Evolutionary conservation across 257 asterid genomes (phyloP).

Genomic region (Solanum clarkiae): DNA sequence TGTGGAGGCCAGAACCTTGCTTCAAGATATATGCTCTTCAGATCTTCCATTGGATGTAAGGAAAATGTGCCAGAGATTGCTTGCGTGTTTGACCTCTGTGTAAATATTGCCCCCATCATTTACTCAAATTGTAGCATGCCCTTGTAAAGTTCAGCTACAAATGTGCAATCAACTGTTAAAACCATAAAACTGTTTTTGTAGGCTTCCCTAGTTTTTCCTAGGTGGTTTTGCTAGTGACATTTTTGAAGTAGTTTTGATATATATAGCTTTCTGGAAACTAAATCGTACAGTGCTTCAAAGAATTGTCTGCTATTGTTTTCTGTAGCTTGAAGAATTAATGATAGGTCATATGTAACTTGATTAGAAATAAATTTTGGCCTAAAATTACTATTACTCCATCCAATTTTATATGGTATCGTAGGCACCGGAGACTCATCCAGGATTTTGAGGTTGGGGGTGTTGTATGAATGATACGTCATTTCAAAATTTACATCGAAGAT

Average conservation of each 20-base stretch:
- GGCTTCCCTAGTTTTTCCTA: background rate
- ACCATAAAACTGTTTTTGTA: background rate
- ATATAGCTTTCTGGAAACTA: background rate
- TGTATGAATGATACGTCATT: no score
- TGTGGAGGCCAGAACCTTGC: slow-evolving; percentile 46
- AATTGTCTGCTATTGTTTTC: background rate
- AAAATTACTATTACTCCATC: no score
- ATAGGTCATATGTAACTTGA: background rate
- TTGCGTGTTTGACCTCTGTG: slow-evolving; percentile 37
- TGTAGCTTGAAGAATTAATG: background rate
- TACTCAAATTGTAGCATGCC: background rate
- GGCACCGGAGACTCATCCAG: no score
- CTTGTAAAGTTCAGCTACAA: background rate
- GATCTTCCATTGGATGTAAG: slow-evolving; percentile 38
- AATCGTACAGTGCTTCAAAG: background rate
- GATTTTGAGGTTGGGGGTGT: no score
- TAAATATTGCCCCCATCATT: background rate
- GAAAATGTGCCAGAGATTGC: slow-evolving; percentile 57
- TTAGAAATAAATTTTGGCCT: background rate
- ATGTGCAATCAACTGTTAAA: background rate
- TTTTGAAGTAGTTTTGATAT: background rate
- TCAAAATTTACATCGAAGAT: no score
- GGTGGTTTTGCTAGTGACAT: background rate
- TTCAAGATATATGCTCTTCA: slow-evolving; percentile 26
- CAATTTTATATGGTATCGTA: no score